These are phyloP conservation scores for Zygosaccharomyces pseudobailii DNA, from an alignment of 1,139 yeast genomes.

Conservation along the genomic window DNA sequence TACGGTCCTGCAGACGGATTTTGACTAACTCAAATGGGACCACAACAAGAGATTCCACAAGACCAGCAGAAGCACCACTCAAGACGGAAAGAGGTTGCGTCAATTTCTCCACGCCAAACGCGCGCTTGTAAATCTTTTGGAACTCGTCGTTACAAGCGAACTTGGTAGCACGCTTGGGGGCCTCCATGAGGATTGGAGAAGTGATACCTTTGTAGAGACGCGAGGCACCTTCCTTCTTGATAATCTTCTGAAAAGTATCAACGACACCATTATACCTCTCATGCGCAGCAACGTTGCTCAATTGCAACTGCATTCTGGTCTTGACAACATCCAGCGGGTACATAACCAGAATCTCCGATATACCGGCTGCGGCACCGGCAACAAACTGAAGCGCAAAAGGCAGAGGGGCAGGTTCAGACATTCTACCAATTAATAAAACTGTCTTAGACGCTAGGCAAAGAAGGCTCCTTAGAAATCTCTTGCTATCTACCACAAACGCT, in stretches of 20 bases:
- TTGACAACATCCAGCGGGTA: constrained; percentile 97
- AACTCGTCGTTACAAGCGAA: constrained; percentile 98
- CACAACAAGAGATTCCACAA: constrained; percentile 91
- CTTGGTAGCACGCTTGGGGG: constrained; percentile 98
- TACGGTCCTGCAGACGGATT: constrained; percentile 86
- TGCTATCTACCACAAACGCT: background rate
- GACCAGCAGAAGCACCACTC: constrained; percentile 98
- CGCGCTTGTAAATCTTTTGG: constrained; percentile 75
- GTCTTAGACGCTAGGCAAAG: background rate
- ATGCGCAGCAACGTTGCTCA: constrained; percentile 50
- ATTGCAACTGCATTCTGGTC: constrained; percentile 92
- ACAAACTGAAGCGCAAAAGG: constrained; percentile 89
- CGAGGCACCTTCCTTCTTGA: constrained; percentile 77
- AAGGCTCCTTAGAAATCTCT: background rate
- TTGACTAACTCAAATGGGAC: constrained; percentile 89
- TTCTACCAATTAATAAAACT: background rate
- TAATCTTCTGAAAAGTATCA: constrained; percentile 76
- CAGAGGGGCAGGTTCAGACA: constrained; percentile 40
- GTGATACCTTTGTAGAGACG: constrained; percentile 87
- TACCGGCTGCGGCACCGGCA: constrained; percentile 97
- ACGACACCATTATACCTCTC: constrained; percentile 71
- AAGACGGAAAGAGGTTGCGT: constrained; percentile 80
- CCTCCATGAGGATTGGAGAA: constrained; percentile 98
- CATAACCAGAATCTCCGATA: constrained; percentile 95
- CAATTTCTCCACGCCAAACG: constrained; percentile 66